Evolutionary conservation across 78 protist species (phyloP), one percentile per base, ranked within the genome.

Genomic region (Thecamonas trahens): DNA sequence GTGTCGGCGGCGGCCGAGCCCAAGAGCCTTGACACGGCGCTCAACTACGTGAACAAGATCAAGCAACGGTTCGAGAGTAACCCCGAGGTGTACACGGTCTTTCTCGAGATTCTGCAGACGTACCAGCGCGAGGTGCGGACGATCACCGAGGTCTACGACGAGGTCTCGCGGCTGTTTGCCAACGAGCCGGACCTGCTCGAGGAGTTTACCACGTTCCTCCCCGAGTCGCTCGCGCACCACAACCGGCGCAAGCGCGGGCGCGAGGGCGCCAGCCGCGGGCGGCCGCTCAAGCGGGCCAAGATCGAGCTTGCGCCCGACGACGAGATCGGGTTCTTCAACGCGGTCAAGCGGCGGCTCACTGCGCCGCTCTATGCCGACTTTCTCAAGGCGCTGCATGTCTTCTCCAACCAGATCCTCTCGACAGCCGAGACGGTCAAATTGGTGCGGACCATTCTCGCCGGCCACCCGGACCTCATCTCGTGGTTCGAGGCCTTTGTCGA

Each of bases 181-280:
- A 44, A 31, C 9, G 96, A 94, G 40, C n/a, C 67, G 11, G 98
- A 94, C 57, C 67, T 94, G 38, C 83, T 94, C 15, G 67, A 61
- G 1, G 98, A 94, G 76, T 94, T 94, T 24, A 63, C 70, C 3
- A 88, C 86, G 72, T 94, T 94, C 83, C 77, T 94, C 52, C 98
- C 98, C 24, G 96, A 85, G 6, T 73, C 82, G 2, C 70, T 58
- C 22, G 66, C 62, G 1, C 66, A 32, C 61, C 47, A 38, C 34
- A n/a, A n/a, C n/a, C n/a, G n/a, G n/a, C n/a, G n/a, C n/a, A n/a
- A n/a, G n/a, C n/a, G n/a, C n/a, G n/a, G 61, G 61, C 26, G 11
- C 61, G 61, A 14, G 61, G 42, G 11, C 26, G 61, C 6, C n/a
- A n/a, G n/a, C n/a, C n/a, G n/a, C n/a, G n/a, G n/a, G n/a, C n/a